These are phyloP conservation scores for Lipomyces orientalis DNA, from an alignment of 805 yeast genomes.

Conservation along the genomic window DNA sequence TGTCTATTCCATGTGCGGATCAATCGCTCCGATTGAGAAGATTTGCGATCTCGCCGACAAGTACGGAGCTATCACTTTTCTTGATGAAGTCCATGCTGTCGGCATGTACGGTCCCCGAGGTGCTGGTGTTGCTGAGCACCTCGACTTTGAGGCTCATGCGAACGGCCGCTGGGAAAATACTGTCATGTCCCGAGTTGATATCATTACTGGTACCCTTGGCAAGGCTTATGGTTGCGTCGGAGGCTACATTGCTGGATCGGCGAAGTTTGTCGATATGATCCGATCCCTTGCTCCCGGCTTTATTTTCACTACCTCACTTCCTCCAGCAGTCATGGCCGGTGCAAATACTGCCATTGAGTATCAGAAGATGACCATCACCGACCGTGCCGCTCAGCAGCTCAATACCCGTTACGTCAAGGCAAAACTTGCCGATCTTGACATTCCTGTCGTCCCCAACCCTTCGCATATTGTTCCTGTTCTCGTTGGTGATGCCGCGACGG, in stretches of 20 bases:
- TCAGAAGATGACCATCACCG: constrained; percentile 76
- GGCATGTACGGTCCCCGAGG: constrained; percentile 99
- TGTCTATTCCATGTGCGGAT: constrained; percentile 98
- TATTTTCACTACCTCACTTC: constrained; percentile 94
- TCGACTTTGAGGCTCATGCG: constrained; percentile 84
- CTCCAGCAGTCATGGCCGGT: constrained; percentile 98
- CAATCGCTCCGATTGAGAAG: constrained; percentile 88
- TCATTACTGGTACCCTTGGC: constrained; percentile 97
- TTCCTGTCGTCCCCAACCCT: constrained; percentile 97
- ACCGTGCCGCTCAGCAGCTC: constrained; percentile 82
- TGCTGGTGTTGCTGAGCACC: constrained; percentile 98
- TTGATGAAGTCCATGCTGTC: constrained; percentile 98
- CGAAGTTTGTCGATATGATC: constrained; percentile 87
- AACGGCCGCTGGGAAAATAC: constrained; percentile 64
- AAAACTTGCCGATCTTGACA: constrained; percentile 68
- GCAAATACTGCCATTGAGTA: constrained; percentile 84
- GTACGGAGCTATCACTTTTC: constrained; percentile 94
- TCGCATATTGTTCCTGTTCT: constrained; percentile 96
- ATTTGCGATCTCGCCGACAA: constrained; percentile 96
- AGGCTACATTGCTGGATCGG: constrained; percentile 93
- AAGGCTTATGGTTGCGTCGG: constrained; percentile 97
- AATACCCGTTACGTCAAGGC: constrained; percentile 85
- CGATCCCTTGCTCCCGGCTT: constrained; percentile 97
- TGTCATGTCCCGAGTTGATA: constrained; percentile 87
- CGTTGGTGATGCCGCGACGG: constrained; percentile 92